phyloP scores from a whole-genome alignment of 2,329 filamentous ascomycete genomes.

The Raffaelea arxii region DNA sequence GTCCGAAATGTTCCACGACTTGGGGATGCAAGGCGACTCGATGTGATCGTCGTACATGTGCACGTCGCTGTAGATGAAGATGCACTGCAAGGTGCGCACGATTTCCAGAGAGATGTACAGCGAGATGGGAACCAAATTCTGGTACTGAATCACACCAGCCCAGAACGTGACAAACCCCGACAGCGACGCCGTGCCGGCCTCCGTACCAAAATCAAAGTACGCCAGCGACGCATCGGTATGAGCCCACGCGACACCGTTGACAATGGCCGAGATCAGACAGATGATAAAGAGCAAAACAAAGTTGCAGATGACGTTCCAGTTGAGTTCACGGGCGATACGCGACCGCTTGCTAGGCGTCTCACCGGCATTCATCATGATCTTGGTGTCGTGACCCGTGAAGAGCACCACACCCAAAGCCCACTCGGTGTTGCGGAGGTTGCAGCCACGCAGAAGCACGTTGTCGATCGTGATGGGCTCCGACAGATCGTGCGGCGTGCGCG shows the following conservation, averaged over 20 bases:
- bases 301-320: constrained; percentile 97
- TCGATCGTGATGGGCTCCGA: constrained; percentile 90
- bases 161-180: constrained; percentile 96
- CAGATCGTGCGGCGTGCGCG: constrained; percentile 63
- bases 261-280: constrained; percentile 77
- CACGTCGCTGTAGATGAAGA: constrained; percentile 95
- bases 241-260: constrained; percentile 76
- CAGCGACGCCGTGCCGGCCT: constrained; percentile 62
- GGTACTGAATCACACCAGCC: constrained; percentile 88
- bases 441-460: constrained; percentile 87
- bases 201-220: constrained; percentile 80
- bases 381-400: constrained; percentile 92
- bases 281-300: constrained; percentile 83
- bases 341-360: constrained; percentile 91
- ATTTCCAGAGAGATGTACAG: constrained; percentile 97
- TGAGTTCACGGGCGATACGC: constrained; percentile 83
- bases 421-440: constrained; percentile 88
- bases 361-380: constrained; percentile 98
- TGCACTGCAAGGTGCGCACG: constrained; percentile 81
- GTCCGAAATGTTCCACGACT: constrained; percentile 98
- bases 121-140: constrained; percentile 97
- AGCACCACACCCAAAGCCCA: constrained; percentile 89
- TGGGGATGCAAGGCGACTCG: constrained; percentile 91
- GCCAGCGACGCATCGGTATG: constrained; percentile 63
- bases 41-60: constrained; percentile 96